Evolutionary conservation across 2,329 filamentous ascomycete species (phyloP).

Genomic region (Aspergillus glaucus): DNA sequence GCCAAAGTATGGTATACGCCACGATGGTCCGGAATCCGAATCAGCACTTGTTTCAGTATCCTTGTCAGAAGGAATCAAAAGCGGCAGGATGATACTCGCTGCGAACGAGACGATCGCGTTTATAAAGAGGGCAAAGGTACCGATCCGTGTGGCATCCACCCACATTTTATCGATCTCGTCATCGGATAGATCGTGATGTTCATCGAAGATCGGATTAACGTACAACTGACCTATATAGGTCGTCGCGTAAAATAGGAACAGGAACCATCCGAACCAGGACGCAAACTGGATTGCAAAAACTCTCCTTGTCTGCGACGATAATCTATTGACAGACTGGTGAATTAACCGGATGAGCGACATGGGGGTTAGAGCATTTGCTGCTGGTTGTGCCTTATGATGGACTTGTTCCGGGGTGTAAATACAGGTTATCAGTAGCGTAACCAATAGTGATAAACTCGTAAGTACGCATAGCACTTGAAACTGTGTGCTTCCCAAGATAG

Average conservation of each 20-base stretch:
- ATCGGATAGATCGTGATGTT: conserved; percentile 70
- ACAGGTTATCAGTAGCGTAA: conserved; percentile 67
- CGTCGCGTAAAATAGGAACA: conserved; percentile 90
- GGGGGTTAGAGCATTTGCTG: conserved; percentile 58
- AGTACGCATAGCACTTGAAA: conserved; percentile 90
- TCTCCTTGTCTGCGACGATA: conserved; percentile 74
- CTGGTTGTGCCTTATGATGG: conserved; percentile 62
- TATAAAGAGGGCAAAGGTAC: conserved; percentile 84
- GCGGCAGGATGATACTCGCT: conserved; percentile 76
- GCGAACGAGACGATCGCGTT: conserved; percentile 79
- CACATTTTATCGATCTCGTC: conserved; percentile 72
- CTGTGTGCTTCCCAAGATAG: conserved; percentile 78
- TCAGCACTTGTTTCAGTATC: conserved; percentile 3
- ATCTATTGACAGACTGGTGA: conserved; percentile 65
- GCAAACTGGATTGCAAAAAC: conserved; percentile 80
- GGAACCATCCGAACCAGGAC: conserved; percentile 94
- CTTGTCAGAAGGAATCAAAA: conserved; percentile 74
- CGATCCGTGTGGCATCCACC: conserved; percentile 77
- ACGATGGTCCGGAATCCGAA: conserved; percentile 17
- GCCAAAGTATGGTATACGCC: conserved; percentile 58
- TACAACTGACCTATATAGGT: conserved; percentile 93
- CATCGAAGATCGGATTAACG: conserved; percentile 70
- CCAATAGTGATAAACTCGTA: conserved; percentile 64
- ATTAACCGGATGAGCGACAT: conserved; percentile 74
- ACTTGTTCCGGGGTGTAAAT: conserved; percentile 69